Evolutionary conservation across 768 basidiomycete species (phyloP), one percentile per base, ranked within the genome.

Genomic region (Boletus vinaceobasis): DNA sequence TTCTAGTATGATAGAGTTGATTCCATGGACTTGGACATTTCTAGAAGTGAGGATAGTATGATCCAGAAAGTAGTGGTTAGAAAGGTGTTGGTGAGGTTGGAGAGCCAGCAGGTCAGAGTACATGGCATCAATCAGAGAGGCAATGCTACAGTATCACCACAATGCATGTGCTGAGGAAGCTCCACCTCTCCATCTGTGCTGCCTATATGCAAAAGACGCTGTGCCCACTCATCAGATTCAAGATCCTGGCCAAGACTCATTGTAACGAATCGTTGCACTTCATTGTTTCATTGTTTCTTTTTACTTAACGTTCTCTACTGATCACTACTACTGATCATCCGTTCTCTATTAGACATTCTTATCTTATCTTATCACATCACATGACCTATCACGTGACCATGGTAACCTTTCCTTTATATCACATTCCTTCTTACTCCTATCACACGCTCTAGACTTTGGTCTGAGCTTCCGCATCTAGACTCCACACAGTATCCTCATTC

Each of bases 91-190:
- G 1, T n/a, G 4, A 11, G 11, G 3, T 8, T 2, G 0, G n/a
- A n/a, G n/a, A n/a, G n/a, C n/a, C n/a, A 73, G 49, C 7, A 77
- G 65, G 69, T 74, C 75, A 10, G 60, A 35, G n/a, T 77, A 73
- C 10, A 69, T 55, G 2, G 53, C 59, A 48, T 58, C 27, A n/a
- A 74, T 68, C 8, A 76, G 66, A 7, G 60, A 49, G 0, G 57
- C 43, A 0, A 65, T 19, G 27, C 39, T n/a, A n/a, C n/a, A n/a
- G n/a, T 46, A 35, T 63, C 39, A 8, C 59, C 64, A 60, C 59
- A 58, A 5, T 3, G 5, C 71, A 75, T 75, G 31, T 67, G 36
- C 0, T 55, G 13, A 23, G 67, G 67, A 48, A 75, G 60, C 0
- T 42, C 35, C 10, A 79, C 53, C 2, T 52, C 35, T 4, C 50